Evolutionary conservation across 2,329 filamentous ascomycete species (phyloP).

Genomic region (Acarospora socialis): DNA sequence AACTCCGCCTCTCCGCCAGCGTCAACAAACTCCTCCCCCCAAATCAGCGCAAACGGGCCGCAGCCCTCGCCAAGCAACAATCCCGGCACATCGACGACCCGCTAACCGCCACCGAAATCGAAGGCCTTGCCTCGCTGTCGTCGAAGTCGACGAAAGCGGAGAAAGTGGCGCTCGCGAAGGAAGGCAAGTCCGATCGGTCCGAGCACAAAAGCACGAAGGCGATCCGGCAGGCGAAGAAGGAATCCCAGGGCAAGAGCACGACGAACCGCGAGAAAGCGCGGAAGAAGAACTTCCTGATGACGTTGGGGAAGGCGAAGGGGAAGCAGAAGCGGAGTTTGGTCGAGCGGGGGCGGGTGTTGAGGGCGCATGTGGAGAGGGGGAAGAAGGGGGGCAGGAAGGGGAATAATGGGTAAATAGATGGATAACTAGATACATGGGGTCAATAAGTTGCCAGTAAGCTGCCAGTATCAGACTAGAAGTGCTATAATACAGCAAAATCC

Average conservation of each 20-base stretch:
- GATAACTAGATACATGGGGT: too few species aligned
- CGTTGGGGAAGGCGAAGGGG: constrained; percentile 81
- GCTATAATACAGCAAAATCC: too few species aligned
- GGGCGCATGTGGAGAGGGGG: constrained; percentile 65
- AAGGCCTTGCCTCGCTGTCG: constrained; percentile 62
- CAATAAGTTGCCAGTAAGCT: too few species aligned
- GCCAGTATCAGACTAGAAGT: too few species aligned
- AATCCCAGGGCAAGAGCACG: constrained; percentile 79
- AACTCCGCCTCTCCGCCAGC: constrained; percentile 61
- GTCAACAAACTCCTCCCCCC: constrained; percentile 48
- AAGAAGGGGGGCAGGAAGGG: constrained; percentile 73
- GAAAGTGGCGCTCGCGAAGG: constrained; percentile 66
- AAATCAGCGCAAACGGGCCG: constrained; percentile 24
- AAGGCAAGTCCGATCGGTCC: constrained; percentile 61
- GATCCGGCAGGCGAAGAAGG: constrained; percentile 74
- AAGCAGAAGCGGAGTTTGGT: constrained; percentile 92
- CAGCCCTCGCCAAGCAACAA: constrained; percentile 31
- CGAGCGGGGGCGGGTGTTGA: constrained; percentile 67
- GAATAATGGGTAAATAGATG: constrained; percentile 36
- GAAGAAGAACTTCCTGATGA: constrained; percentile 99
- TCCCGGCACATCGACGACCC: constrained; percentile 69
- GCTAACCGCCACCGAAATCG: constrained; percentile 81
- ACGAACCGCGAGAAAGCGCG: constrained; percentile 95
- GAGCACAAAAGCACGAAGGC: constrained; percentile 81
- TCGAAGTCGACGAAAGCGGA: constrained; percentile 77